Evolutionary conservation across 805 yeast species (phyloP).

Genomic region (Metschnikowia proteae): DNA sequence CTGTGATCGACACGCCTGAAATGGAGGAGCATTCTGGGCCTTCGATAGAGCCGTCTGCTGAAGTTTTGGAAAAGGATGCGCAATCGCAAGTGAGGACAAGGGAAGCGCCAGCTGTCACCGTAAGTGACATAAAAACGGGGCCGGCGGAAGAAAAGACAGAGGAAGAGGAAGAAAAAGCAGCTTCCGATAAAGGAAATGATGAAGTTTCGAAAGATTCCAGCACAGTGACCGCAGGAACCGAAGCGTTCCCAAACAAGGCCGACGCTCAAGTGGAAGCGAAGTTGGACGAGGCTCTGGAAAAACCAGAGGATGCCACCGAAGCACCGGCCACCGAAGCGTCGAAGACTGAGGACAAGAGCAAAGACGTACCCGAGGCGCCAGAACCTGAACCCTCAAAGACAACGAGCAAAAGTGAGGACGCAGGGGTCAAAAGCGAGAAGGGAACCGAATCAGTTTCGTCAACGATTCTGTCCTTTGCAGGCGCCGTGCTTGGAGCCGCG

Average conservation of each 20-base stretch:
- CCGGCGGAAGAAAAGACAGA: slow-evolving; percentile 5
- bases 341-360: neutral
- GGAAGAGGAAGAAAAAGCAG: slow-evolving; percentile 5
- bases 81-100: slow-evolving; percentile 14
- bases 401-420: neutral
- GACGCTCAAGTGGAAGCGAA: slow-evolving; percentile 1
- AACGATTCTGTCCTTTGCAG: slow-evolving; percentile 1
- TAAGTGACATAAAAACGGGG: neutral
- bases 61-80: slow-evolving; percentile 18
- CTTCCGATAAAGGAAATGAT: slow-evolving; percentile 4
- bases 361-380: no score
- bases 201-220: neutral
- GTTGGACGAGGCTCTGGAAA: neutral
- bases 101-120: slow-evolving; percentile 5
- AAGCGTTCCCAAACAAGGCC: neutral
- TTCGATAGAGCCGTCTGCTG: slow-evolving; percentile 4
- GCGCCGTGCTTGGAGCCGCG: neutral
- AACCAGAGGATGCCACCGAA: neutral
- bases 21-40: neutral
- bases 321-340: neutral
- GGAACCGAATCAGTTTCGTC: neutral
- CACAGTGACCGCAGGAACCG: neutral
- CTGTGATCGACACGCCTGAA: neutral
- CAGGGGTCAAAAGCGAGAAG: neutral
- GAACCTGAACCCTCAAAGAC: neutral